A percentile compares a stretch with the other conserved stretches of the same genome.
Evolutionary conservation across 208 protist genomes (phyloP).

Genomic region (Willaertia magna): DNA sequence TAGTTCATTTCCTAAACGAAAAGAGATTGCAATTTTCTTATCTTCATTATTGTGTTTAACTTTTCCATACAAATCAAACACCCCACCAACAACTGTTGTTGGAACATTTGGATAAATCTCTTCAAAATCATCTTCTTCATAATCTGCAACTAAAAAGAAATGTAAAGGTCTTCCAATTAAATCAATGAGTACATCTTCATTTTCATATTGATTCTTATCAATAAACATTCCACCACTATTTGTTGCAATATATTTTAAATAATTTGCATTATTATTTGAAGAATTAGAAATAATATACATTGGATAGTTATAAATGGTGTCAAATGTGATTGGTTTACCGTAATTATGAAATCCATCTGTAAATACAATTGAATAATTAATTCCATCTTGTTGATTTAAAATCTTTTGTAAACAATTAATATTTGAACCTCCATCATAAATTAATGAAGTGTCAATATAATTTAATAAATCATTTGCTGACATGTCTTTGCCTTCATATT

Average conservation of each 20-base stretch:
- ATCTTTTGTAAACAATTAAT: not conserved
- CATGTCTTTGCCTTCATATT: not conserved
- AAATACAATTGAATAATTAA: not conserved
- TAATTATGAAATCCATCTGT: not conserved
- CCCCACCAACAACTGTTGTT: not conserved
- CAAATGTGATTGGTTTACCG: not conserved
- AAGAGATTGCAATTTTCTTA: not conserved
- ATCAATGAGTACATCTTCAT: not conserved
- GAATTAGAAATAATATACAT: not conserved
- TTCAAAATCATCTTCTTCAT: not conserved
- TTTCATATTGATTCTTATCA: not conserved
- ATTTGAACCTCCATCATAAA: not conserved
- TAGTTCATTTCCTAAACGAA: not conserved
- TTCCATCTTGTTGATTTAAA: not conserved
- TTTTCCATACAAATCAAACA: not conserved
- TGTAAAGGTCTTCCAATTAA: not conserved
- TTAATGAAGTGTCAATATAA: not conserved
- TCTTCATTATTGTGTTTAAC: not conserved
- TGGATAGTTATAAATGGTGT: not conserved
- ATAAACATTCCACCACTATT: not conserved
- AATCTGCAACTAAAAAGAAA: not conserved
- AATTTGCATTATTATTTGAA: not conserved
- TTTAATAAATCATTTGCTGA: not conserved
- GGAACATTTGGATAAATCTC: not conserved
- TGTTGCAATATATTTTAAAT: not conserved